Evolutionary conservation across 768 basidiomycete genomes (phyloP).

Genomic region (Lactifluus volemus): DNA sequence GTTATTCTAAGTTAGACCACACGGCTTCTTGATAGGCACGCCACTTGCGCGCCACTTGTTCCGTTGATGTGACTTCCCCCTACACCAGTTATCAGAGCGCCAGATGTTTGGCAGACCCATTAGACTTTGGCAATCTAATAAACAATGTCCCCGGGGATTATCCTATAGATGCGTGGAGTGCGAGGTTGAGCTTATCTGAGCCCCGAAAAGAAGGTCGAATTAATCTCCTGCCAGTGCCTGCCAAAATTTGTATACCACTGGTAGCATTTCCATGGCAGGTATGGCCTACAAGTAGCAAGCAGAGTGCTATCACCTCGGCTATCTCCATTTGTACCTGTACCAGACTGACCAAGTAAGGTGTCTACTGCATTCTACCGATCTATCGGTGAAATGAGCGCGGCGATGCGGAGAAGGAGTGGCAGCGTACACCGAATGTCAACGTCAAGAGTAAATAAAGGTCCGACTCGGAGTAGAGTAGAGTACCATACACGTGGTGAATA

Average conservation of each 20-base stretch:
- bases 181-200: not conserved
- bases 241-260: no score
- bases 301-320: not conserved
- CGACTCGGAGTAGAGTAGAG: not conserved
- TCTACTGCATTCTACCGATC: constrained; percentile 5
- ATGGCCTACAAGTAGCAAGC: no score
- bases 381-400: constrained; percentile 11
- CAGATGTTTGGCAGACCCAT: not conserved
- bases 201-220: not conserved
- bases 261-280: no score
- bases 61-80: not conserved
- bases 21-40: not conserved
- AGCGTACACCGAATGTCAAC: not conserved
- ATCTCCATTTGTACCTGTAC: constrained; percentile 9
- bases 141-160: not conserved
- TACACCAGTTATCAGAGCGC: constrained; percentile 7
- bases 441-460: not conserved
- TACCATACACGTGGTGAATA: not conserved
- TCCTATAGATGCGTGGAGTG: not conserved
- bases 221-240: no score
- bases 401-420: constrained; percentile 8
- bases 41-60: not conserved
- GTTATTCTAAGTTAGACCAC: not conserved
- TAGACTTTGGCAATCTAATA: not conserved
- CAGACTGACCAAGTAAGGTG: constrained; percentile 6